A percentile compares a stretch with the other conserved stretches of the same genome.
These are phyloP conservation scores for Oryza nivara DNA, from an alignment of 176 grass and related monocot genomes.

Conservation along the genomic window DNA sequence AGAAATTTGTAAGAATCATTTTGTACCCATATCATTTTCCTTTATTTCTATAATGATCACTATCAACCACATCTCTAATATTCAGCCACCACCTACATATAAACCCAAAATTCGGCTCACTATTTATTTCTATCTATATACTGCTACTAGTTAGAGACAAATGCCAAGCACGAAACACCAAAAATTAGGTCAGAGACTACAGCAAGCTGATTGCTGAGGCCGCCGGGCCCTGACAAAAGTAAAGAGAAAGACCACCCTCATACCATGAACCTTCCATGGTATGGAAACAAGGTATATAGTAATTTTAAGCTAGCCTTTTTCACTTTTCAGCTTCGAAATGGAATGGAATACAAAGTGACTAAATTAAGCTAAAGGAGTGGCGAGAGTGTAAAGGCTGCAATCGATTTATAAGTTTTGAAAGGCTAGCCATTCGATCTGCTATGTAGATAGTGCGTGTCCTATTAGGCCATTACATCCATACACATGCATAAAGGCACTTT, in stretches of 20 bases:
- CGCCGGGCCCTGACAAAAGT: neutral
- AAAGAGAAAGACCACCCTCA: neutral
- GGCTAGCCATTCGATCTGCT: neutral
- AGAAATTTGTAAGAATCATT: too few relatives aligned
- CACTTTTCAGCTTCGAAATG: constrained; percentile 1
- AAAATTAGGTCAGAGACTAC: constrained; percentile 10
- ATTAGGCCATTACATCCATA: constrained; percentile 12
- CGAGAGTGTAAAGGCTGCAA: neutral
- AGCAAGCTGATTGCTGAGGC: neutral
- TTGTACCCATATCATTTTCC: too few relatives aligned
- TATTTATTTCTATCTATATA: neutral
- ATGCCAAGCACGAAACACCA: neutral
- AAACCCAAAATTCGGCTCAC: neutral
- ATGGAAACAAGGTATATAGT: neutral
- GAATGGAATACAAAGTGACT: neutral
- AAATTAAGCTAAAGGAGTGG: constrained; percentile 19
- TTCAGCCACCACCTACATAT: neutral
- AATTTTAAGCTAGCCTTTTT: neutral
- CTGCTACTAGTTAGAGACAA: neutral
- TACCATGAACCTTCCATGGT: neutral
- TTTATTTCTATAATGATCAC: neutral
- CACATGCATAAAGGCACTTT: constrained; percentile 24
- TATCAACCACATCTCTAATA: neutral
- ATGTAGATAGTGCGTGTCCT: constrained; percentile 24
- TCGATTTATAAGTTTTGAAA: neutral